These are phyloP conservation scores for Diutina ranongensis DNA, from an alignment of 1,139 yeast species.

Conservation along the genomic window DNA sequence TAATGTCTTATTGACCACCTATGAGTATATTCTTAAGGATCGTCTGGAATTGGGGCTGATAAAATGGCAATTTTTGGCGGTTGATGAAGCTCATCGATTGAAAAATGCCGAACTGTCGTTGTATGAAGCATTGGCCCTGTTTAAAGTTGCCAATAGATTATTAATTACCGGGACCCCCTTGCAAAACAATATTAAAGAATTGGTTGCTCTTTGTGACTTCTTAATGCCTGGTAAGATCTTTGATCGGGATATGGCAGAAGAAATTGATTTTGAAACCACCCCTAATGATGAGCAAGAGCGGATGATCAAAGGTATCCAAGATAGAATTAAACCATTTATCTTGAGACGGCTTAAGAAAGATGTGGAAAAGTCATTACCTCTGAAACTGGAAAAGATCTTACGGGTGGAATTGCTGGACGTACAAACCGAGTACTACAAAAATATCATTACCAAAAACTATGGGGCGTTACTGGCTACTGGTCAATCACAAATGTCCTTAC, in stretches of 20 bases:
- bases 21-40: conserved; percentile 91
- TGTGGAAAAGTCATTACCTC: conserved; percentile 92
- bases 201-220: conserved; percentile 90
- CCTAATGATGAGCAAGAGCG: conserved; percentile 53
- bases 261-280: conserved; percentile 76
- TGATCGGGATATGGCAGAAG: conserved; percentile 59
- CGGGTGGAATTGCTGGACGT: conserved; percentile 91
- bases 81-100: conserved; percentile 95
- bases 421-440: conserved; percentile 91
- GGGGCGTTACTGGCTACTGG: conserved; percentile 77
- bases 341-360: conserved; percentile 90
- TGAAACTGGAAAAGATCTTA: conserved; percentile 87
- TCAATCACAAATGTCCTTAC: conserved; percentile 58
- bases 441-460: conserved; percentile 84
- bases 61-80: conserved; percentile 95
- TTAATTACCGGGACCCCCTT: conserved; percentile 97
- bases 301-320: conserved; percentile 77
- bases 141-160: conserved; percentile 73
- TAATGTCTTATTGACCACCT: conserved; percentile 81
- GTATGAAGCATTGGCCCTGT: conserved; percentile 75
- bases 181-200: conserved; percentile 89
- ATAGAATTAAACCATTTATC: conserved; percentile 80
- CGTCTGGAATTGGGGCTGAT: conserved; percentile 66
- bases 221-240: conserved; percentile 85
- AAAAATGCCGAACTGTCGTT: conserved; percentile 90